Conservation (phyloP, 176 grass and related monocot genomes). For the Leersia perrieri region DNA sequence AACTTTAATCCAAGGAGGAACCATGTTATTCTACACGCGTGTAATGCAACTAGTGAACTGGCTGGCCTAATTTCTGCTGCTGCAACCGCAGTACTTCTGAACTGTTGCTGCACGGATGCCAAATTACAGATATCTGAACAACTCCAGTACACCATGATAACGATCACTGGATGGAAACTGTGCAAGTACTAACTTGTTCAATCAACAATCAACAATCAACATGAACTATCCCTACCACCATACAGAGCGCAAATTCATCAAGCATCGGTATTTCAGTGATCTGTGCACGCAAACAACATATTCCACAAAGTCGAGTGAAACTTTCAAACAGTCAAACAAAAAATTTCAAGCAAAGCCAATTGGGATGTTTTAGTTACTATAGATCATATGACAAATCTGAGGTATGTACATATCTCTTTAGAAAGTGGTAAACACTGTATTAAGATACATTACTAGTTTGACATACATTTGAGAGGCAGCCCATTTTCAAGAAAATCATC, state of each 20-base stretch:
- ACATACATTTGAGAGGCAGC: background rate
- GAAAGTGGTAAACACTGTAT: background rate
- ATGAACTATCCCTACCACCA: background rate
- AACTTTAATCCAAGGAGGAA: background rate
- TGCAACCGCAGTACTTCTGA: background rate
- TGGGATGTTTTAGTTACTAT: background rate
- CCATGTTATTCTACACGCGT: background rate
- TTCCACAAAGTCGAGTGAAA: background rate
- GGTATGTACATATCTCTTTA: background rate
- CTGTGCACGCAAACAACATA: background rate
- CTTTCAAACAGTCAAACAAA: background rate
- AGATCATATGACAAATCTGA: background rate
- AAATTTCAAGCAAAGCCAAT: background rate
- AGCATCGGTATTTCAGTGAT: background rate
- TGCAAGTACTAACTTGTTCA: background rate
- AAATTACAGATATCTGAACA: background rate
- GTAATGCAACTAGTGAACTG: background rate
- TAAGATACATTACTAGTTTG: background rate
- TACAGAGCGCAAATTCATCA: background rate
- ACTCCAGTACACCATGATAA: background rate
- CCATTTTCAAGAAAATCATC: background rate
- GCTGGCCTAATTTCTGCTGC: background rate
- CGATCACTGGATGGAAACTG: background rate
- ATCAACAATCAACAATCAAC: background rate
- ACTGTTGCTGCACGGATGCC: constrained; percentile 1